A percentile compares a stretch with the other conserved stretches of the same genome.
Conservation (phyloP, 768 basidiomycete species). For the Leccinellum luteum region DNA sequence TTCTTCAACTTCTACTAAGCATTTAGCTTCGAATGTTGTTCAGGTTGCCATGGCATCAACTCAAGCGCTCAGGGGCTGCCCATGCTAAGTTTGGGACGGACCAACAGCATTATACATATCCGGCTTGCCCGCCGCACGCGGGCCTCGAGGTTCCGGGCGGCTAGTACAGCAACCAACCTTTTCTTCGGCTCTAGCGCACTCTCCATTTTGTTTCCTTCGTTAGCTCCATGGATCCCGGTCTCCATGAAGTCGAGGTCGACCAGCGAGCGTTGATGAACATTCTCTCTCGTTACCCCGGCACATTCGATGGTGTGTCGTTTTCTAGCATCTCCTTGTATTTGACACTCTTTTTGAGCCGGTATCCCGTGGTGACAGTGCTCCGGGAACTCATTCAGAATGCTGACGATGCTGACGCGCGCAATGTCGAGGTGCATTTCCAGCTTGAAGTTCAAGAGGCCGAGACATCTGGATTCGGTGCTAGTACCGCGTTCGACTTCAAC, state of each 20-base stretch:
- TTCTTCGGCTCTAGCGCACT: background rate
- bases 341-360: background rate
- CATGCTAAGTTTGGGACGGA: background rate
- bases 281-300: constrained; percentile 17
- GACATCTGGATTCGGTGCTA: background rate
- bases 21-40: too few relatives aligned
- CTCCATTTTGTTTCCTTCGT: background rate
- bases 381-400: constrained; percentile 58
- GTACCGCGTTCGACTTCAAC: background rate
- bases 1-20: too few relatives aligned
- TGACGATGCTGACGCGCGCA: constrained; percentile 43
- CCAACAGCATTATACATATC: constrained; percentile 5
- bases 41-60: background rate
- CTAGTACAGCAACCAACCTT: background rate
- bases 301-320: constrained; percentile 5
- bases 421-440: constrained; percentile 37
- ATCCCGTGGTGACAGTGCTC: constrained; percentile 32
- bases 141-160: constrained; percentile 1
- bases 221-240: background rate
- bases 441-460: constrained; percentile 14
- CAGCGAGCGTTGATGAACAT: constrained; percentile 15
- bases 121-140: background rate
- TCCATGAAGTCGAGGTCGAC: constrained; percentile 18
- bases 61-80: too few relatives aligned
- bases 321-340: background rate